phyloP scores from a whole-genome alignment of 352 stramenopile genomes.

The Phytophthora chlamydospora region DNA sequence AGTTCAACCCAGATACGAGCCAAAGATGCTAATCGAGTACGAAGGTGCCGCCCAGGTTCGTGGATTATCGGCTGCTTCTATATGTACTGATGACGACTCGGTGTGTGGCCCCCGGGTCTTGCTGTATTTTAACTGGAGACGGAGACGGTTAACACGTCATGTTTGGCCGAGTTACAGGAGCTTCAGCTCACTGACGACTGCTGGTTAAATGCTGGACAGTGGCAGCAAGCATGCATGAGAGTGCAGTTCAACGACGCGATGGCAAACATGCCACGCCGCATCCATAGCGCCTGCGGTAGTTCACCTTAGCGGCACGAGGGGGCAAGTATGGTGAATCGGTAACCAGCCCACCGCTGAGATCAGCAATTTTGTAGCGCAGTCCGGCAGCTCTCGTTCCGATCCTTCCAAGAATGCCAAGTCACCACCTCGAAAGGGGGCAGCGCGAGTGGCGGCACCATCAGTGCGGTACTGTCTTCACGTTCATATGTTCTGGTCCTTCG shows the following conservation, averaged over 20 bases:
- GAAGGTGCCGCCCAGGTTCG: constrained; percentile 49
- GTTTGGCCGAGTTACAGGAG: constrained; percentile 35
- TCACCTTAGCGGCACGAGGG: too few relatives aligned
- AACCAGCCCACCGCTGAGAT: neutral
- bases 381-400: too few relatives aligned
- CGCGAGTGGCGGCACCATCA: too few relatives aligned
- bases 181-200: constrained; percentile 32
- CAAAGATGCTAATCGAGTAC: constrained; percentile 54
- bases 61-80: constrained; percentile 33
- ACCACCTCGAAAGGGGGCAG: too few relatives aligned
- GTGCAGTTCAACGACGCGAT: too few relatives aligned
- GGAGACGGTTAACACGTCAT: constrained; percentile 41
- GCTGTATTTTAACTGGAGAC: constrained; percentile 42
- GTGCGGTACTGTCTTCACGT: too few relatives aligned
- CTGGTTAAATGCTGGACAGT: constrained; percentile 11
- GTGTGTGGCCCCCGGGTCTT: constrained; percentile 45
- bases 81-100: constrained; percentile 30
- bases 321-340: too few relatives aligned
- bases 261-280: too few relatives aligned
- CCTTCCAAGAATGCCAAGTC: too few relatives aligned
- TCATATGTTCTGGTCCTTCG: too few relatives aligned
- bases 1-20: constrained; percentile 32
- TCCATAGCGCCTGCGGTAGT: too few relatives aligned
- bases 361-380: neutral
- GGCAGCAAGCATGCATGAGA: too few relatives aligned